These are phyloP conservation scores for Physcomitrium patens DNA, from an alignment of 225 moss, liverwort and hornwort species.

Conservation along the genomic window DNA sequence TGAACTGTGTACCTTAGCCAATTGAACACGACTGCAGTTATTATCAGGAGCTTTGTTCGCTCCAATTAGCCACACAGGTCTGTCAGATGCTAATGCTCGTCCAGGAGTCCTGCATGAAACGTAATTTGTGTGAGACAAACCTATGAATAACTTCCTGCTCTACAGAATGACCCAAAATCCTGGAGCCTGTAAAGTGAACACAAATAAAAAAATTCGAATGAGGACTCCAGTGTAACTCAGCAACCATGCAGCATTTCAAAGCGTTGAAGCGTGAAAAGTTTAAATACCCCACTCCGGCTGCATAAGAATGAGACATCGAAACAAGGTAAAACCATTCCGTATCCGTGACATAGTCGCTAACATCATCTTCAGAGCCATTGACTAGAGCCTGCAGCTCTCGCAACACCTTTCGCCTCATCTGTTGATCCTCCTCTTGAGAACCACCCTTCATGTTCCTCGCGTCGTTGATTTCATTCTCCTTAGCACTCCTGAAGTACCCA, in stretches of 20 bases:
- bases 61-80: slow-evolving; percentile 51
- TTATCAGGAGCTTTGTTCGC: slow-evolving; percentile 47
- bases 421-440: slow-evolving; percentile 57
- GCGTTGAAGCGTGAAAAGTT: not conserved
- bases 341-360: slow-evolving; percentile 66
- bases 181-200: too few relatives aligned
- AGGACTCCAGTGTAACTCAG: too few relatives aligned
- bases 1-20: slow-evolving; percentile 46
- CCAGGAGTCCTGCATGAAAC: slow-evolving; percentile 49
- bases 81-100: slow-evolving; percentile 49
- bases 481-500: slow-evolving; percentile 69
- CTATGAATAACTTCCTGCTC: too few relatives aligned
- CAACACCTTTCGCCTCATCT: slow-evolving; percentile 62
- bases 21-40: slow-evolving; percentile 48
- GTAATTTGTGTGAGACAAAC: not conserved
- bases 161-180: too few relatives aligned
- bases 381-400: slow-evolving; percentile 70
- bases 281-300: slow-evolving; percentile 62
- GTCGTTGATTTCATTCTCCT: slow-evolving; percentile 61
- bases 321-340: slow-evolving; percentile 86
- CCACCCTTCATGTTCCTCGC: slow-evolving; percentile 38
- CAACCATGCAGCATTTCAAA: too few relatives aligned
- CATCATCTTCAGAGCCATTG: slow-evolving; percentile 52
- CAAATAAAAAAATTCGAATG: too few relatives aligned
- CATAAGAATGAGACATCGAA: slow-evolving; percentile 70